Percentiles rank a stretch among this genome's conserved stretches.
These are phyloP conservation scores for Daedaleopsis nitida DNA, from an alignment of 768 basidiomycete genomes.

Conservation along the genomic window DNA sequence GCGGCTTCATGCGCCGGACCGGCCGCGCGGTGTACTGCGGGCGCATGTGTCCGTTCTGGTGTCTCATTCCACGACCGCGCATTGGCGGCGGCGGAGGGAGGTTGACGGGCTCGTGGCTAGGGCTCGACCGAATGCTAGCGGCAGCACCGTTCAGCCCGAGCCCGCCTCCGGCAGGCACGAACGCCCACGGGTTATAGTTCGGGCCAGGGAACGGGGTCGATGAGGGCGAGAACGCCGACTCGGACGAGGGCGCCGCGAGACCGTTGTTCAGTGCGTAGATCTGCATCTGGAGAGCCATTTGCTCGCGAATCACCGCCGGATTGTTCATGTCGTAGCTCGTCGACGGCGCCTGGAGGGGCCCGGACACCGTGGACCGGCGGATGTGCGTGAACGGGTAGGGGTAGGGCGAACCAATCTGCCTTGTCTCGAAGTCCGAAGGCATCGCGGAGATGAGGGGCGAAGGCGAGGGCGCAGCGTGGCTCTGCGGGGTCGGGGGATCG, in stretches of 20 bases:
- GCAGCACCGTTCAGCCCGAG: slow-evolving; percentile 39
- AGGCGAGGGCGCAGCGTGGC: slow-evolving; percentile 72
- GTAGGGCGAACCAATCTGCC: slow-evolving; percentile 66
- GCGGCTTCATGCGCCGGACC: slow-evolving; percentile 51
- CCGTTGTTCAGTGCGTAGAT: slow-evolving; percentile 75
- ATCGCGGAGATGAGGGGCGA: slow-evolving; percentile 62
- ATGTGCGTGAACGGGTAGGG: slow-evolving; percentile 79
- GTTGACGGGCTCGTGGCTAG: slow-evolving; percentile 65
- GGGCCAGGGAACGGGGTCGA: slow-evolving; percentile 70
- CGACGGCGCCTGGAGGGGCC: slow-evolving; percentile 35
- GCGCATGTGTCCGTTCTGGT: slow-evolving; percentile 42
- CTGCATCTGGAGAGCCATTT: slow-evolving; percentile 76
- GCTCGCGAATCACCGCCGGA: slow-evolving; percentile 59
- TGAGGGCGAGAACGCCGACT: slow-evolving; percentile 78
- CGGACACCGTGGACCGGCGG: slow-evolving; percentile 49
- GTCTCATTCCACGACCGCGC: slow-evolving; percentile 47
- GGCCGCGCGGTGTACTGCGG: slow-evolving; percentile 21
- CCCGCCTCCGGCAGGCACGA: slow-evolving; percentile 56
- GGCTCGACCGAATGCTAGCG: slow-evolving; percentile 71
- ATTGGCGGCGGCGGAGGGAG: slow-evolving; percentile 51
- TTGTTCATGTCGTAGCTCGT: slow-evolving; percentile 45
- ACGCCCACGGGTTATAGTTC: slow-evolving; percentile 74
- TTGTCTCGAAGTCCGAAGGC: slow-evolving; percentile 41
- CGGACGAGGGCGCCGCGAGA: slow-evolving; percentile 55
- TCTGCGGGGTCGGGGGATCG: slow-evolving; percentile 82